A percentile compares a stretch with the other conserved stretches of the same genome.
Evolutionary conservation across 2,329 filamentous ascomycete genomes (phyloP).

Genomic region (Camptophora hylomeconis): DNA sequence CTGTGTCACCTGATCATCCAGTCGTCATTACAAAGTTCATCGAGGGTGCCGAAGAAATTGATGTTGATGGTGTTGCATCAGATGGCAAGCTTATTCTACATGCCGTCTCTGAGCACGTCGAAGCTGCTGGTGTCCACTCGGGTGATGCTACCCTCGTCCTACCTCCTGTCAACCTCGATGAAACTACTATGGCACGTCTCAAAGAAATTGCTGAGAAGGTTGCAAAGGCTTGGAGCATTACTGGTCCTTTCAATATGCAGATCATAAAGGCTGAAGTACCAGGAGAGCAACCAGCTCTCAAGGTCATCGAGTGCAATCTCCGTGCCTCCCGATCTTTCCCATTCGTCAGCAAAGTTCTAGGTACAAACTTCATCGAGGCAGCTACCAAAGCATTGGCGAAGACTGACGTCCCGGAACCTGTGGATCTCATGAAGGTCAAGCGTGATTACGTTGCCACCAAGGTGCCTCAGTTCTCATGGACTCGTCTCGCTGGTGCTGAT

Average conservation of each 20-base stretch:
- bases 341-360: conserved; percentile 93
- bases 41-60: conserved; percentile 89
- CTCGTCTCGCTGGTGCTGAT: conserved; percentile 88
- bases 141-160: conserved; percentile 92
- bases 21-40: conserved; percentile 99
- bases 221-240: conserved; percentile 92
- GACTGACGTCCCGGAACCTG: conserved; percentile 68
- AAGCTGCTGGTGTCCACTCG: conserved; percentile 95
- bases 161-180: conserved; percentile 68
- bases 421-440: conserved; percentile 78
- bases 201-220: conserved; percentile 96
- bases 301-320: conserved; percentile 97
- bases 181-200: conserved; percentile 65
- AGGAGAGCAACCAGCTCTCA: conserved; percentile 63
- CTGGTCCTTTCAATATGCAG: conserved; percentile 99
- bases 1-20: conserved; percentile 89
- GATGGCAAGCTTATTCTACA: conserved; percentile 79
- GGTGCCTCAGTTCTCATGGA: conserved; percentile 98
- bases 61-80: conserved; percentile 84
- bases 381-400: conserved; percentile 86
- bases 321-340: conserved; percentile 96
- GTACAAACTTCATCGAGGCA: conserved; percentile 90
- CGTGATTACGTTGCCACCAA: conserved; percentile 92
- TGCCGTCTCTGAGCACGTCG: conserved; percentile 88
- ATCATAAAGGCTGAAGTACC: conserved; percentile 73